Evolutionary conservation across 2,329 filamentous ascomycete genomes (phyloP), one percentile per base, ranked within the genome.

Genomic region (Aspergillus sp.): DNA sequence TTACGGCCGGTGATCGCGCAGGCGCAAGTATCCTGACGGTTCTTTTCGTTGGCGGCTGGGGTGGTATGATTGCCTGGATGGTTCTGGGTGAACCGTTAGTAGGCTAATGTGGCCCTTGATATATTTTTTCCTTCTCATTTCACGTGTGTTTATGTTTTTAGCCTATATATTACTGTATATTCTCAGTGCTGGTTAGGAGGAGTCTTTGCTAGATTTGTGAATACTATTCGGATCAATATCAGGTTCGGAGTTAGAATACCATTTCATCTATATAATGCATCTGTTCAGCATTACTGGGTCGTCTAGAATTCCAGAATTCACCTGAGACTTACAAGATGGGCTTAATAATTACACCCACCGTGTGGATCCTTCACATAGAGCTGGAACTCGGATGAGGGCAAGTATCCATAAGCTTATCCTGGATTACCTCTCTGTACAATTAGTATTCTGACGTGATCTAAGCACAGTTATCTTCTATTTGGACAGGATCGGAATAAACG

Each of bases 1-100:
- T 70, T 13, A 68, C 67, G 1, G 70, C 68, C 4, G 74, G 66
- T 2, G 76, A 79, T 51, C 67, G 63, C 49, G 75, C 72, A 0
- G 76, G 76, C 15, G 76, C 76, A 15, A 68, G 66, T 5, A 71
- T 77, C 54, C 54, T 77, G 58, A 78, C 76, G 0, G 53, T 72
- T 6, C 42, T 70, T 1, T 66, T 75, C 54, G 62, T 70, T 22
- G 61, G 48, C 4, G 57, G 59, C 9, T 69, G 74, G 63, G 54
- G 69, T 37, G 70, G 66, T 2, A 61, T 72, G 51, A 61, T 70
- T 46, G 62, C 62, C 22, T 77, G 69, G 63, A 63, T 75, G 63
- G 58, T 75, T 37, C 30, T 71, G 39, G 72, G 66, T 2, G 52
- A 44, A 27, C 41, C 27, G 5, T 45, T 15, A 22, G 3, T 45